These are phyloP conservation scores for Nephelium lappaceum DNA, from an alignment of 345 rosid genomes.

Conservation along the genomic window DNA sequence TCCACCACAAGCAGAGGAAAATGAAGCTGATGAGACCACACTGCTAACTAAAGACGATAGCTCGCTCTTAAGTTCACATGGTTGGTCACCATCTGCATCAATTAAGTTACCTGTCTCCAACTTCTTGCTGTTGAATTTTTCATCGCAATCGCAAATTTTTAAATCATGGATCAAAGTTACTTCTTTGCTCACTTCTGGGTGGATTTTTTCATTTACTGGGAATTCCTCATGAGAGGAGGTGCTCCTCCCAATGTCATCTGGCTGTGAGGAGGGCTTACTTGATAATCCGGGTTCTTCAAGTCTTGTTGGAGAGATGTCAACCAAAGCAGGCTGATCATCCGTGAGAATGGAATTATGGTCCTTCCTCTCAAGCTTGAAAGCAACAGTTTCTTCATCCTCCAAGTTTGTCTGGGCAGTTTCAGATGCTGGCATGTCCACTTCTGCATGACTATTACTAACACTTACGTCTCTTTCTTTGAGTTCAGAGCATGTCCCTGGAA, in stretches of 20 bases:
- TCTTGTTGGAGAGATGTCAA: conserved; percentile 2
- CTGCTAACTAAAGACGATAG: neutral
- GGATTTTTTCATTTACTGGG: conserved; percentile 11
- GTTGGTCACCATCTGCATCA: conserved; percentile 29
- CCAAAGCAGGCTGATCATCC: conserved; percentile 14
- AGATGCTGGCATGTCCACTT: neutral
- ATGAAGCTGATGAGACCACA: conserved; percentile 14
- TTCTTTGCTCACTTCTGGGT: conserved; percentile 5
- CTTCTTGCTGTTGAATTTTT: conserved; percentile 3
- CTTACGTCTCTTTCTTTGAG: conserved; percentile 17
- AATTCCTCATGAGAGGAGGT: conserved; percentile 19
- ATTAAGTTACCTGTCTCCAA: conserved; percentile 6
- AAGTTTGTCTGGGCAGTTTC: conserved; percentile 13
- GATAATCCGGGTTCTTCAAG: conserved; percentile 4
- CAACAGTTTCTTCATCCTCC: conserved; percentile 31
- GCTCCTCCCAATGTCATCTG: conserved; percentile 14
- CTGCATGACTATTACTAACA: neutral
- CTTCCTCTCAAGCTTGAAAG: conserved; percentile 15
- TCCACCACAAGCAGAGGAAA: conserved; percentile 29
- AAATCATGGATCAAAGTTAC: conserved; percentile 16
- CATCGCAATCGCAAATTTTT: conserved; percentile 15
- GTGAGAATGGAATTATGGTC: conserved; percentile 10
- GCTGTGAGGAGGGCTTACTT: conserved; percentile 20
- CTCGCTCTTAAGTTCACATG: conserved; percentile 14
- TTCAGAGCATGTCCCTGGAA: conserved; percentile 11